A percentile compares a stretch with the other conserved stretches of the same genome.
Conservation (phyloP, 306 rosid genomes). For the Crataegus laevigata region DNA sequence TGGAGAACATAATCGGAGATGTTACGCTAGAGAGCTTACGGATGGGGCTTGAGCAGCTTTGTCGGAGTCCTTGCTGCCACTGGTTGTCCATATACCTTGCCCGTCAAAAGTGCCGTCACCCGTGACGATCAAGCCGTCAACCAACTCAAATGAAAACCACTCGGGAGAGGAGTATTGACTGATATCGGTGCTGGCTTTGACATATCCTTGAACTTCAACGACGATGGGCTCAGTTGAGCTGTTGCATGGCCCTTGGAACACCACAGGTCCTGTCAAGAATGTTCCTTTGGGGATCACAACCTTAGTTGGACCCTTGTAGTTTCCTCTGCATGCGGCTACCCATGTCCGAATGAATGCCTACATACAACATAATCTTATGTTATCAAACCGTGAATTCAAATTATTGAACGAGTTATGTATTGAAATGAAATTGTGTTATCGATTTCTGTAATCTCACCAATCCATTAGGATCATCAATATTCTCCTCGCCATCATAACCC, state of each 20-base stretch:
- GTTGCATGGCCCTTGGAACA: constrained; percentile 62
- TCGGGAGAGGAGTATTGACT: constrained; percentile 37
- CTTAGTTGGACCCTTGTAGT: constrained; percentile 25
- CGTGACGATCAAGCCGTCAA: constrained; percentile 33
- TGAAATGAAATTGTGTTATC: neutral
- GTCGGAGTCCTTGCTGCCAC: neutral
- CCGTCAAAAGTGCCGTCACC: constrained; percentile 69
- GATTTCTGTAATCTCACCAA: neutral
- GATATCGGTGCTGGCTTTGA: constrained; percentile 42
- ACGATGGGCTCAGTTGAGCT: constrained; percentile 32
- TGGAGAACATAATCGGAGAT: neutral
- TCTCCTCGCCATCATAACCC: neutral
- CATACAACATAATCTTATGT: neutral
- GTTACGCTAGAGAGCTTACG: constrained; percentile 22
- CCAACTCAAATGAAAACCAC: constrained; percentile 43
- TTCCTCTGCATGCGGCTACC: constrained; percentile 50
- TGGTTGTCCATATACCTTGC: constrained; percentile 50
- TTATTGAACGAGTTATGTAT: neutral
- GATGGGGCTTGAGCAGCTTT: constrained; percentile 43
- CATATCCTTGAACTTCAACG: constrained; percentile 38
- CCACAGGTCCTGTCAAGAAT: constrained; percentile 38
- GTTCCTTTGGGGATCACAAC: constrained; percentile 50
- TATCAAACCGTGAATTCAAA: neutral
- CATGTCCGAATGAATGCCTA: constrained; percentile 70
- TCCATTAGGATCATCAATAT: neutral